phyloP scores from a whole-genome alignment of 495 filamentous ascomycete species.

The Hypoxylon subgilvum region DNA sequence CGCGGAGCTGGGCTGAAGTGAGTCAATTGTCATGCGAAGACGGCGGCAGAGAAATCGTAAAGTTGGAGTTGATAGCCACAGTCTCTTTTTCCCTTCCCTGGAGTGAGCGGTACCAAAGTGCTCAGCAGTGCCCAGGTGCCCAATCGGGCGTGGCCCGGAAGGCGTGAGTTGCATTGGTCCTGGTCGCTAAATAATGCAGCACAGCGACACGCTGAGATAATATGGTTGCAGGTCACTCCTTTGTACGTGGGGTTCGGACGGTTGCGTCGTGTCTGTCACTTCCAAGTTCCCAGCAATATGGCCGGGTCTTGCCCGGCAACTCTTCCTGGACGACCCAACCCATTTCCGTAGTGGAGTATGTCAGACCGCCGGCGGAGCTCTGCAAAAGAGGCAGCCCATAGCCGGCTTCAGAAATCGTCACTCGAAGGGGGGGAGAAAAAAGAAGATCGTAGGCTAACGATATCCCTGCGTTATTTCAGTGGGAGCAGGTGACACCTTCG shows the following conservation, averaged over 20 bases:
- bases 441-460: conserved; percentile 31
- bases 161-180: conserved; percentile 50
- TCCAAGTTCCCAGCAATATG: conserved; percentile 41
- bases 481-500: conserved; percentile 77
- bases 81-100: conserved; percentile 22
- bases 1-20: conserved; percentile 72
- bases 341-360: conserved; percentile 67
- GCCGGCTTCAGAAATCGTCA: background rate
- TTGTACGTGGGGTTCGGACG: conserved; percentile 73
- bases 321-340: conserved; percentile 41
- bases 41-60: conserved; percentile 7
- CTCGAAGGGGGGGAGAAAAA: background rate
- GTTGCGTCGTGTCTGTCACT: conserved; percentile 60
- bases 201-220: conserved; percentile 36
- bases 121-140: conserved; percentile 56
- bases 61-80: conserved; percentile 18
- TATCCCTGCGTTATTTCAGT: conserved; percentile 59
- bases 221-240: conserved; percentile 56
- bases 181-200: conserved; percentile 32
- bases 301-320: conserved; percentile 56
- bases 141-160: conserved; percentile 51
- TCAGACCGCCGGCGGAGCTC: conserved; percentile 34
- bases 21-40: conserved; percentile 33
- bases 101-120: conserved; percentile 55
- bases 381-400: conserved; percentile 3